Evolutionary conservation across 768 basidiomycete species (phyloP), one percentile per base, ranked within the genome.

Genomic region (Tulasnella sp.): DNA sequence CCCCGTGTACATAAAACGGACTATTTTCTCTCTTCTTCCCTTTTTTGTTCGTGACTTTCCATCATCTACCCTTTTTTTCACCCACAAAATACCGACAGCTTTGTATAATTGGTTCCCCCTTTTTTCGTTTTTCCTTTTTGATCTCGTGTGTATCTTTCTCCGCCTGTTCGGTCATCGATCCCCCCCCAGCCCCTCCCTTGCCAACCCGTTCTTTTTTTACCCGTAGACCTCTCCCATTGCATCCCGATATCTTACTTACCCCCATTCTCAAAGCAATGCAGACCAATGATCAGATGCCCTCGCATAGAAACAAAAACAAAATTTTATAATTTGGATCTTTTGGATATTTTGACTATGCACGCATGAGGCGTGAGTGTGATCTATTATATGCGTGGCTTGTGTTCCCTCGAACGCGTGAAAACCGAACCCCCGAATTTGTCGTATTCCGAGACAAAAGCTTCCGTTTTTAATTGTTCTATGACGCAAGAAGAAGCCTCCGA

Each of bases 1-100:
- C 3, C 46, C 58, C 58, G 58, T 62, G 58, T 62, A 62, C 58
- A 62, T 62, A 62, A 62, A 62, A n/a, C 58, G 58, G 58, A 62
- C 58, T 24, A 27, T 62, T 62, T 16, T n/a, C n/a, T 62, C n/a
- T 62, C 18, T n/a, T 16, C 31, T 10, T n/a, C 31, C 31, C 24
- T 62, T n/a, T n/a, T 62, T 34, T 68, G 31, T 68, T 68, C 62
- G 16, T 16, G 62, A 68, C 62, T 34, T 68, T 52, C n/a, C 52
- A n/a, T 52, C 52, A 52, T 52, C 52, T 52, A 52, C 52, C 52
- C 52, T 52, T n/a, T 52, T 52, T n/a, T n/a, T 0, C 52, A 3
- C 52, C 3, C 27, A 16, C n/a, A 18, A 68, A 68, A 68, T 68
- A 68, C 62, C 62, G 34, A 36, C 62, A 18, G 62, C 62, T 68